Conservation (phyloP, 2,329 filamentous ascomycete species). For the Ophiostoma himal-ulmi region DNA sequence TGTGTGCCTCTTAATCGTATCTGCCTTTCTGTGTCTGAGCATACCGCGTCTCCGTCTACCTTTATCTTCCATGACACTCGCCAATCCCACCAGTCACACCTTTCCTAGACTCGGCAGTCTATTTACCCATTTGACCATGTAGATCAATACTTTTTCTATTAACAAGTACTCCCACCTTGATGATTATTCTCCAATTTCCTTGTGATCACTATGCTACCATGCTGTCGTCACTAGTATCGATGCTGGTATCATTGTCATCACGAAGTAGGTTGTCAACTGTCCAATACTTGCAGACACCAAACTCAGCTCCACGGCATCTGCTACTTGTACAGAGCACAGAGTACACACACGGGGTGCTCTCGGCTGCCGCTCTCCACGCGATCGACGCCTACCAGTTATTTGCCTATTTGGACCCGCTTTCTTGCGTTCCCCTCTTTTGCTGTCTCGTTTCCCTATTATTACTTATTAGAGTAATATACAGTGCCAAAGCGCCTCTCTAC, state of each 20-base stretch:
- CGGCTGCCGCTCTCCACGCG: background rate
- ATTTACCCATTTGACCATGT: background rate
- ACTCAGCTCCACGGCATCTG: no score
- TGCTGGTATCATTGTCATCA: no score
- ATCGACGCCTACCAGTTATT: background rate
- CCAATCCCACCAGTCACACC: no score
- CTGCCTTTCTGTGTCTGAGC: background rate
- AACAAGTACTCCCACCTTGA: background rate
- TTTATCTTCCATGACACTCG: background rate
- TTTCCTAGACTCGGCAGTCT: no score
- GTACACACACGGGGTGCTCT: background rate
- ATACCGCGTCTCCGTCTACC: background rate
- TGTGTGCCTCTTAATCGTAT: background rate
- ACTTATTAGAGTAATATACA: no score
- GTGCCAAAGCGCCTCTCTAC: no score
- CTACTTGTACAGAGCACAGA: no score
- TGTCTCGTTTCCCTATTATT: no score
- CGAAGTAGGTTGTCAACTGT: no score
- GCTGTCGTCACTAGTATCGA: background rate
- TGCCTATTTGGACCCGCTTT: background rate
- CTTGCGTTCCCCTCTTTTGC: background rate
- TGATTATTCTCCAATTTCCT: background rate
- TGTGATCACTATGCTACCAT: background rate
- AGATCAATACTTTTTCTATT: background rate
- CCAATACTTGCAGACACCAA: no score